These are phyloP conservation scores for Chaetoceros tenuissimus DNA, from an alignment of 108 stramenopile species.

Conservation along the genomic window DNA sequence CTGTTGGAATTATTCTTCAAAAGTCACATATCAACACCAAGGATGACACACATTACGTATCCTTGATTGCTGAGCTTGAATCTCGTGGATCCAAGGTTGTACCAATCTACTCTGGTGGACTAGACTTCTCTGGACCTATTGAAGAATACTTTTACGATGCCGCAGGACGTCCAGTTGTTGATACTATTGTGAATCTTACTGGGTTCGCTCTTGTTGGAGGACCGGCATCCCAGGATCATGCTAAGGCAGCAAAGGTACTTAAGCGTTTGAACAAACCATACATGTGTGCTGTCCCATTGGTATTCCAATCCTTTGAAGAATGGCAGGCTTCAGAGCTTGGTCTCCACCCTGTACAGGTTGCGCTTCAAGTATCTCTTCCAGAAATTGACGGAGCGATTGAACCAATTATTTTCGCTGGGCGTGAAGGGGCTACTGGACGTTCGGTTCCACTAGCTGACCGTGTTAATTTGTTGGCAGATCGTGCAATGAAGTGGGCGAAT, in stretches of 20 bases:
- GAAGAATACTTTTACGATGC: constrained; percentile 88
- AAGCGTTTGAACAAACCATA: constrained; percentile 87
- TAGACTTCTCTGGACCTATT: constrained; percentile 95
- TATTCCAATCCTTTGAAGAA: constrained; percentile 97
- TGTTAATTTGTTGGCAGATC: constrained; percentile 89
- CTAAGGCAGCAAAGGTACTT: constrained; percentile 86
- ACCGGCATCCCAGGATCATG: constrained; percentile 94
- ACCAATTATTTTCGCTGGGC: constrained; percentile 93
- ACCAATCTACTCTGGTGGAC: constrained; percentile 89
- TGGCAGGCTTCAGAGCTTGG: constrained; percentile 96
- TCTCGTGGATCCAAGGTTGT: constrained; percentile 89
- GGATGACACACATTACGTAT: constrained; percentile 95
- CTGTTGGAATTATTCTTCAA: constrained; percentile 90
- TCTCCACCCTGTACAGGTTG: constrained; percentile 94
- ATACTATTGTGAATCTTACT: constrained; percentile 94
- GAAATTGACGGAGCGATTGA: constrained; percentile 98
- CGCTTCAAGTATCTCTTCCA: constrained; percentile 92
- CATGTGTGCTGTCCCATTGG: constrained; percentile 94
- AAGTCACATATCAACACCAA: constrained; percentile 98
- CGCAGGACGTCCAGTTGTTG: constrained; percentile 73
- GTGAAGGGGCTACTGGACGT: constrained; percentile 93
- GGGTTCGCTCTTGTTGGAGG: constrained; percentile 95
- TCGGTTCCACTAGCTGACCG: constrained; percentile 92
- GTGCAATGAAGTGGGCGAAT: constrained; percentile 86
- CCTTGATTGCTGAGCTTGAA: constrained; percentile 91